A percentile compares a stretch with the other conserved stretches of the same genome.
These are phyloP conservation scores for Xylaria sp. DNA, from an alignment of 2,329 filamentous ascomycete genomes.

Conservation along the genomic window DNA sequence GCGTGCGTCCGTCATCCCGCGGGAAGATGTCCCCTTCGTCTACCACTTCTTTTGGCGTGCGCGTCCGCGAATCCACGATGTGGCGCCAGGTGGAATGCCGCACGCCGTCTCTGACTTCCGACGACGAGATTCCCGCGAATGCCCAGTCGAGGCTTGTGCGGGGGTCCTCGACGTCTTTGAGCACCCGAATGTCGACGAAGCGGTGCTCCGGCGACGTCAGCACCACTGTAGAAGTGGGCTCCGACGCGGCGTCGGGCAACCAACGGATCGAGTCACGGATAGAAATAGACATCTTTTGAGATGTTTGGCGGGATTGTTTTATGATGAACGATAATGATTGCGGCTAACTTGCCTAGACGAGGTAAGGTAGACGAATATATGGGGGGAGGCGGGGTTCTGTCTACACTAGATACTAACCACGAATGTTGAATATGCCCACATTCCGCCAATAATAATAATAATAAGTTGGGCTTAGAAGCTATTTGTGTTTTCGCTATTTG, in stretches of 20 bases:
- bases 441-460: too few relatives aligned
- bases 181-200: slow-evolving; percentile 68
- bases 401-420: too few relatives aligned
- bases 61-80: slow-evolving; percentile 62
- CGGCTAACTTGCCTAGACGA: too few relatives aligned
- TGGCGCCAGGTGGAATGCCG: slow-evolving; percentile 59
- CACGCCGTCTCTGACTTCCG: slow-evolving; percentile 37
- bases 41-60: slow-evolving; percentile 41
- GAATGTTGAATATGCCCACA: too few relatives aligned
- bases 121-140: slow-evolving; percentile 62
- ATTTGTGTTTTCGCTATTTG: too few relatives aligned
- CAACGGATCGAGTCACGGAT: slow-evolving; percentile 64
- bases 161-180: slow-evolving; percentile 32
- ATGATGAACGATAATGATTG: neutral
- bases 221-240: slow-evolving; percentile 69
- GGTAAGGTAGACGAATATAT: too few relatives aligned
- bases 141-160: slow-evolving; percentile 64
- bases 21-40: slow-evolving; percentile 65
- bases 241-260: slow-evolving; percentile 55
- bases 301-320: neutral
- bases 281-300: slow-evolving; percentile 50
- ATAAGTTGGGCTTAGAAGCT: too few relatives aligned
- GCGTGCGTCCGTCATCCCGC: slow-evolving; percentile 37
- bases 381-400: too few relatives aligned
- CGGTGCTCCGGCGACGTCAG: slow-evolving; percentile 62